These are phyloP conservation scores for Chrysoporthe deuterocubensis DNA, from an alignment of 2,329 filamentous ascomycete species.

Conservation along the genomic window DNA sequence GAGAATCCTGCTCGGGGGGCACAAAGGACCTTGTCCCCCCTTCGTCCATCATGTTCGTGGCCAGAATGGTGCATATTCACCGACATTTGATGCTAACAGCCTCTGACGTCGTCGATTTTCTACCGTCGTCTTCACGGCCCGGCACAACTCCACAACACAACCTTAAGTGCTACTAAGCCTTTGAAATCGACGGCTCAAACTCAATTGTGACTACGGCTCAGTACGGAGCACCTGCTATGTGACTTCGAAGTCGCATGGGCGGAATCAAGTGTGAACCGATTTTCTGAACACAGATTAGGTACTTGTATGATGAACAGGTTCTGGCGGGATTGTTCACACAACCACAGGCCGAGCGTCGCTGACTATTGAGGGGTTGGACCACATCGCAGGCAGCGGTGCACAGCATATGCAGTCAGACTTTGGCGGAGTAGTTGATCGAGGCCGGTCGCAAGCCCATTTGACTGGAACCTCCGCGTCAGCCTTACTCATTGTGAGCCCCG, in stretches of 20 bases:
- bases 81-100: not conserved
- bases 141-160: not conserved
- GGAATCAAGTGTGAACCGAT: no score
- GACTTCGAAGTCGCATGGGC: not conserved
- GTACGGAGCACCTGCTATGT: not conserved
- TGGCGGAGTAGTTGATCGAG: not conserved
- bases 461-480: not conserved
- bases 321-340: no score
- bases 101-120: constrained; percentile 14
- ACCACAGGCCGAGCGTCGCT: no score
- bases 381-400: no score
- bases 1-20: not conserved
- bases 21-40: not conserved
- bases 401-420: not conserved
- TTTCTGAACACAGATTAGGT: no score
- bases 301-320: no score
- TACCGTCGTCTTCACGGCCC: not conserved
- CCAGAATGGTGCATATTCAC: not conserved
- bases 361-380: not conserved
- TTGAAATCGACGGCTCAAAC: not conserved
- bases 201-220: not conserved
- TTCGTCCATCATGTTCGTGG: no score
- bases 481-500: not conserved
- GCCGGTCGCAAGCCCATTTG: not conserved
- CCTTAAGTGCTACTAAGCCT: not conserved